Evolutionary conservation across 2,329 filamentous ascomycete genomes (phyloP), one percentile per base, ranked within the genome.

Genomic region (Neonectria neomacrospora): DNA sequence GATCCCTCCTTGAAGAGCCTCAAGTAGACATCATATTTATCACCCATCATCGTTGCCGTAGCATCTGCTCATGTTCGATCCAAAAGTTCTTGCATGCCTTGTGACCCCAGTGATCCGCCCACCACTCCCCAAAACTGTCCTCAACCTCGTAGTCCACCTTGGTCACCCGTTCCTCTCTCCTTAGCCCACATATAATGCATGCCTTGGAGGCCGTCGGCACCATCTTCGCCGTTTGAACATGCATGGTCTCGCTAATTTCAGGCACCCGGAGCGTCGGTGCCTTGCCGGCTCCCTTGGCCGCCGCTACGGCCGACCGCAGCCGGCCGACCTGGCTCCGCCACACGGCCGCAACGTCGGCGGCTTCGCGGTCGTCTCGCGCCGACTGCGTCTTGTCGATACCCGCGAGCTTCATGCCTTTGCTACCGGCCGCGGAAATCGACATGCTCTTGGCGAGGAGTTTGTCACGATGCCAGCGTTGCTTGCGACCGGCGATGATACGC

Each of bases 111-210:
- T 95, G 90, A 48, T 97, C 94, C 44, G 91, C 83, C 95, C 95
- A 98, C 93, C 94, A 98, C 80, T 98, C 95, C 12, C 93, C 94
- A 82, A 97, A 97, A 76, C 91, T 94, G 77, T 98, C 95, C 72
- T 95, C 90, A 9, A 96, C 88, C 26, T 90, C 85, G 55, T 89
- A 81, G 73, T 97, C 94, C 34, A 96, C 86, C 73, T 90, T 93
- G 20, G 81, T 78, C 11, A 97, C 83, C 53, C 95, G 86, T 80
- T 98, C 95, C 42, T 97, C 93, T 67, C 95, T 84, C 80, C 92
- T 96, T 67, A 98, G 79, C 0, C 95, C 95, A 77, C 95, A 98
- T 32, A 98, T 81, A 54, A 94, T 86, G 79, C 95, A 98, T 1
- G 90, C 82, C 77, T 92, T 91, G 0, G 88, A 82, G 3, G 93